phyloP scores from a whole-genome alignment of 768 basidiomycete species.

The Tulasnella sp. region DNA sequence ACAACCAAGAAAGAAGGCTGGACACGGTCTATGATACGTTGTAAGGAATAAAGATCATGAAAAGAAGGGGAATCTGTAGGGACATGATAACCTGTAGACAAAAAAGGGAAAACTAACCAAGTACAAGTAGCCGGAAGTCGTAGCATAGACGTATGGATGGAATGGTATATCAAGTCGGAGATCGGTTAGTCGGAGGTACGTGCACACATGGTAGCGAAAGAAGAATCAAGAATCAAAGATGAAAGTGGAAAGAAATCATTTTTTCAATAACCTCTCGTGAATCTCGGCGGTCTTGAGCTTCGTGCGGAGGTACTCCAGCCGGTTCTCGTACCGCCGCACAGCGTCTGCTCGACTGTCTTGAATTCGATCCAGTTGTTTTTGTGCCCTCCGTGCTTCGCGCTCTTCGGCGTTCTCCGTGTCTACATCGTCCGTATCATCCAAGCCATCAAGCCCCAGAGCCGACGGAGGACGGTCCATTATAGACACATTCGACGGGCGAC shows the following conservation, averaged over 20 bases:
- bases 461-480: background rate
- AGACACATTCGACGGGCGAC: background rate
- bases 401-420: background rate
- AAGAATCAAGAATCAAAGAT: background rate
- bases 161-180: background rate
- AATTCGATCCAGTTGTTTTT: conserved; percentile 37
- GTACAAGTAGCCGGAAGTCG: background rate
- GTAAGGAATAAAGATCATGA: background rate
- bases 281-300: conserved; percentile 74
- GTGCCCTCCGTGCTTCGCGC: background rate
- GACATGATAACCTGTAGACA: background rate
- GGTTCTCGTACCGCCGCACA: conserved; percentile 55
- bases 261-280: conserved; percentile 52
- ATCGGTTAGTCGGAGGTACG: too few relatives aligned
- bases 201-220: background rate
- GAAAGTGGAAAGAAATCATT: background rate
- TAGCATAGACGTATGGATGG: background rate
- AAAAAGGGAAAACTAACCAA: background rate
- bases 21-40: background rate
- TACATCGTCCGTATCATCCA: background rate
- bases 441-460: background rate
- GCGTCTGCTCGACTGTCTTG: conserved; percentile 60
- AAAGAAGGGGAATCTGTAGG: background rate
- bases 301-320: conserved; percentile 69
- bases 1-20: background rate